Evolutionary conservation across 2,329 filamentous ascomycete species (phyloP).

Genomic region (Aspergillus amoenus): DNA sequence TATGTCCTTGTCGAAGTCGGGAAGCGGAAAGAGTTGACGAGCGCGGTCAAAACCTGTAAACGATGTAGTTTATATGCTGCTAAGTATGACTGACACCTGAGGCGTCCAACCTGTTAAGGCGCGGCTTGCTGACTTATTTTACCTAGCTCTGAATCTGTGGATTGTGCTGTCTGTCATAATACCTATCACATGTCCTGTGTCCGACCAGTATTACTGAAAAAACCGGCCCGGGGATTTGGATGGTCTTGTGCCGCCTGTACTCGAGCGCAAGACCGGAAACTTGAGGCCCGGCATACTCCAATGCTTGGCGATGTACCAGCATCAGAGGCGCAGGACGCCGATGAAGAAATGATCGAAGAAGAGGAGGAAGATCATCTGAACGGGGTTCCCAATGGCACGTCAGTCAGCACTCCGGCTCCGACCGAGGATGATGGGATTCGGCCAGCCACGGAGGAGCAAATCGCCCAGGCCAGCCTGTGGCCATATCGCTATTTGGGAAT

Average conservation of each 20-base stretch:
- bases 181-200: conserved; percentile 99
- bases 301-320: conserved; percentile 57
- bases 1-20: conserved; percentile 93
- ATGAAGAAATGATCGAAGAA: conserved; percentile 70
- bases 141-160: conserved; percentile 82
- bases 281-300: conserved; percentile 86
- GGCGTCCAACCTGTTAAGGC: background rate
- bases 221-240: conserved; percentile 93
- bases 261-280: conserved; percentile 87
- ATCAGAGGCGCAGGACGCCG: conserved; percentile 53
- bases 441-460: conserved; percentile 76
- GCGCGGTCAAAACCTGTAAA: conserved; percentile 94
- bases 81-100: conserved; percentile 58
- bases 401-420: conserved; percentile 63
- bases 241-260: conserved; percentile 98
- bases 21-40: conserved; percentile 91
- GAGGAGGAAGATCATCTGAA: conserved; percentile 69
- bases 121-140: conserved; percentile 20
- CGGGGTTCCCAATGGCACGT: conserved; percentile 55
- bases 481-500: conserved; percentile 94
- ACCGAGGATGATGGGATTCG: conserved; percentile 55
- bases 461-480: conserved; percentile 91
- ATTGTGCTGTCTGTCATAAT: conserved; percentile 90
- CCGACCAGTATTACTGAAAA: conserved; percentile 85
- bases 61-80: conserved; percentile 88